Percentiles rank a stretch among this genome's conserved stretches.
These are phyloP conservation scores for Podaxis sp. DNA, from an alignment of 768 basidiomycete species.

Conservation along the genomic window DNA sequence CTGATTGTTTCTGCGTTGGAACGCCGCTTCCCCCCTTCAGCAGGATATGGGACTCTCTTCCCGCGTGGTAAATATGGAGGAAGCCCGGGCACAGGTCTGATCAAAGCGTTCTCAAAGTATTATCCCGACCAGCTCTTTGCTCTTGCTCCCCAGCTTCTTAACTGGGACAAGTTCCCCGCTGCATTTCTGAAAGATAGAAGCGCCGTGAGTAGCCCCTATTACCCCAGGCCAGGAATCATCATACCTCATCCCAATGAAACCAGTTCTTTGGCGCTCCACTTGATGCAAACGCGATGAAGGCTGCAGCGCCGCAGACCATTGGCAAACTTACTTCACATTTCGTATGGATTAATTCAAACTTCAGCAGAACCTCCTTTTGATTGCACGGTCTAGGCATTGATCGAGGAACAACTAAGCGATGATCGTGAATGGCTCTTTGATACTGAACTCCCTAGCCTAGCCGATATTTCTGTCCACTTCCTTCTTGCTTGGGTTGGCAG, in stretches of 20 bases:
- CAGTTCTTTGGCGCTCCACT: slow-evolving; percentile 36
- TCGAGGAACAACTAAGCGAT: slow-evolving; percentile 47
- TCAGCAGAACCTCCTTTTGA: background rate
- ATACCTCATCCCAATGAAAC: background rate
- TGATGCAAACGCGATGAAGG: slow-evolving; percentile 34
- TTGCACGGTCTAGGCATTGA: slow-evolving; percentile 22
- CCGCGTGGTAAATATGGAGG: slow-evolving; percentile 41
- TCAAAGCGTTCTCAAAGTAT: slow-evolving; percentile 45
- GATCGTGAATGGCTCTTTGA: slow-evolving; percentile 58
- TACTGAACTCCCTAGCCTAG: slow-evolving; percentile 48
- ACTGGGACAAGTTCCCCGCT: slow-evolving; percentile 46
- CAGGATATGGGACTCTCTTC: slow-evolving; percentile 47
- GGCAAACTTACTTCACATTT: slow-evolving; percentile 46
- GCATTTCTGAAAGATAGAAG: slow-evolving; percentile 50
- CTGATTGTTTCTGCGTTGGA: slow-evolving; percentile 52
- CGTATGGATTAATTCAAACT: slow-evolving; percentile 27
- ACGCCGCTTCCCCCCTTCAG: slow-evolving; percentile 49
- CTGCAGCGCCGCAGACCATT: slow-evolving; percentile 27
- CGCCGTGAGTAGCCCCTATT: slow-evolving; percentile 29
- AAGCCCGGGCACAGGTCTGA: slow-evolving; percentile 41
- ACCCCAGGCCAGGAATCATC: background rate
- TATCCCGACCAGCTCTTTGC: slow-evolving; percentile 48
- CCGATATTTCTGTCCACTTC: slow-evolving; percentile 53
- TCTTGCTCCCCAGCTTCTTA: slow-evolving; percentile 36
- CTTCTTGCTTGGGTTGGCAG: slow-evolving; percentile 41